Evolutionary conservation across 1,284 basidiomycete species (phyloP).

Genomic region (Apiotrichum sp.): DNA sequence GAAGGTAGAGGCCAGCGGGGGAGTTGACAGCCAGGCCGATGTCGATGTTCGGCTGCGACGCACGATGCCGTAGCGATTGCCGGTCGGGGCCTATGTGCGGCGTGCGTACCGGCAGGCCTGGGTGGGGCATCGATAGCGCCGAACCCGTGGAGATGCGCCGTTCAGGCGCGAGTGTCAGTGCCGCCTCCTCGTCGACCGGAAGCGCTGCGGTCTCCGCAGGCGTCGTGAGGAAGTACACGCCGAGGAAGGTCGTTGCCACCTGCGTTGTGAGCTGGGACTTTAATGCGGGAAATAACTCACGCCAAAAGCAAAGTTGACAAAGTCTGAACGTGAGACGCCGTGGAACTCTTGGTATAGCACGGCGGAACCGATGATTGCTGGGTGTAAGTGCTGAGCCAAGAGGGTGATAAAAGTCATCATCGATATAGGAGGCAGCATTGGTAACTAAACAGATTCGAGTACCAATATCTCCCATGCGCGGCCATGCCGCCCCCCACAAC

Average conservation of each 20-base stretch:
- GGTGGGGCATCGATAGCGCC: not conserved
- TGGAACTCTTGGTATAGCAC: constrained; percentile 91
- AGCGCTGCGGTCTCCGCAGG: not conserved
- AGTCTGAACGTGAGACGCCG: constrained; percentile 67
- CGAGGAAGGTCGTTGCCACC: constrained; percentile 40
- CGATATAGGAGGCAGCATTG: too few species aligned
- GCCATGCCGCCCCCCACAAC: too few species aligned
- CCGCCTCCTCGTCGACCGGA: constrained; percentile 20
- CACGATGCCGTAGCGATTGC: constrained; percentile 4
- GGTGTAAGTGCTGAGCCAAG: constrained; percentile 49
- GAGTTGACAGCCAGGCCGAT: constrained; percentile 23
- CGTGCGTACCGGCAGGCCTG: constrained; percentile 8
- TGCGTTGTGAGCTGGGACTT: too few species aligned
- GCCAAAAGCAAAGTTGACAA: constrained; percentile 53
- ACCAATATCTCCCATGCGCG: too few species aligned
- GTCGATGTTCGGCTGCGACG: constrained; percentile 27
- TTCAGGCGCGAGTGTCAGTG: constrained; percentile 19
- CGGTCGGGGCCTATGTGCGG: not conserved
- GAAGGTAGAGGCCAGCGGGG: constrained; percentile 36
- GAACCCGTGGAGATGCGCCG: not conserved
- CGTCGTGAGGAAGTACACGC: constrained; percentile 61
- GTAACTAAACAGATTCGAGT: too few species aligned
- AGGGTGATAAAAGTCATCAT: not conserved
- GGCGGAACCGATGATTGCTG: constrained; percentile 84
- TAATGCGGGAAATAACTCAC: too few species aligned